Percentiles rank a stretch among this genome's conserved stretches.
These are phyloP conservation scores for Pharnaceum exiguum DNA, from an alignment of 148 eudicot genomes.

Conservation along the genomic window DNA sequence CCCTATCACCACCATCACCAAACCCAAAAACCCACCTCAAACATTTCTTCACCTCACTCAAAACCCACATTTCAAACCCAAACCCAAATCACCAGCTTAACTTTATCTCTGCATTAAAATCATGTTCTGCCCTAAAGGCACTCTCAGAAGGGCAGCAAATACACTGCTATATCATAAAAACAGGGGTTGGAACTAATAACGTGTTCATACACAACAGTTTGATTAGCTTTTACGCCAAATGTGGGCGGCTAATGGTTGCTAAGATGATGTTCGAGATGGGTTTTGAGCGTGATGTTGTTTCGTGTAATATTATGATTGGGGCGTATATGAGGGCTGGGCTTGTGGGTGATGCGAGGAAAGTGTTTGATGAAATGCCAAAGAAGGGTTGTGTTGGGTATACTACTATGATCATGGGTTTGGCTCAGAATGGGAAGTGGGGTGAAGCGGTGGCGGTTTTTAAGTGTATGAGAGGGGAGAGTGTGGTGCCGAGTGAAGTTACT, in stretches of 20 bases:
- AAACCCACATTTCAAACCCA: conserved; percentile 9
- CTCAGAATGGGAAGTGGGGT: conserved; percentile 36
- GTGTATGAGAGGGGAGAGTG: conserved; percentile 57
- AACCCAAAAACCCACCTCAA: conserved; percentile 27
- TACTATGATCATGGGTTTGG: conserved; percentile 80
- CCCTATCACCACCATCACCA: too few relatives aligned
- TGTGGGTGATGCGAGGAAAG: conserved; percentile 47
- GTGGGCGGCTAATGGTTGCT: conserved; percentile 44
- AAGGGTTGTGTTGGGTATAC: conserved; percentile 72
- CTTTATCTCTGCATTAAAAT: conserved; percentile 54
- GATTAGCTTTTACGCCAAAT: conserved; percentile 71
- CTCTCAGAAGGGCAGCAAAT: conserved; percentile 51
- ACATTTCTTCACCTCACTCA: conserved; percentile 26
- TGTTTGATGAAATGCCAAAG: conserved; percentile 70
- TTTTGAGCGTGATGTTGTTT: conserved; percentile 37
- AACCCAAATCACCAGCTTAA: conserved; percentile 32
- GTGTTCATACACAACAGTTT: conserved; percentile 72
- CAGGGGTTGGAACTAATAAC: conserved; percentile 47
- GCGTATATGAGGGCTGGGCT: conserved; percentile 57
- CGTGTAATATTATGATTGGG: conserved; percentile 68
- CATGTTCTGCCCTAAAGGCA: conserved; percentile 45
- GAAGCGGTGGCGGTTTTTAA: conserved; percentile 51
- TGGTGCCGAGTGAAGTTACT: conserved; percentile 64
- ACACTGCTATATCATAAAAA: conserved; percentile 49
- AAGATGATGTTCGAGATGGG: conserved; percentile 34